phyloP scores from a whole-genome alignment of 495 filamentous ascomycete species.

The Trichoderma reesei region DNA sequence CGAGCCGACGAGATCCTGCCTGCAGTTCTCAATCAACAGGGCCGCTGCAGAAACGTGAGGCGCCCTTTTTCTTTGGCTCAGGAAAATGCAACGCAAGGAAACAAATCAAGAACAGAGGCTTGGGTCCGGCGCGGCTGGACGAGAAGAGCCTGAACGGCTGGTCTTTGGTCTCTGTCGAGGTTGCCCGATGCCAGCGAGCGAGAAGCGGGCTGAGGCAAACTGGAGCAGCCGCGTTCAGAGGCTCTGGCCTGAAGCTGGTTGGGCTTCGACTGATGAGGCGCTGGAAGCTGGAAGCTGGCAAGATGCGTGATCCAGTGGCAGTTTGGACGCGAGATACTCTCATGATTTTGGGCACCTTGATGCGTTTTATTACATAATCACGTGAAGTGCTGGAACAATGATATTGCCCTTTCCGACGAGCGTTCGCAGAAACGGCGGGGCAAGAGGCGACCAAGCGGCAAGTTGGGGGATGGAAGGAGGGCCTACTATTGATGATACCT shows the following conservation, averaged over 20 bases:
- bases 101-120: neutral
- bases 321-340: neutral
- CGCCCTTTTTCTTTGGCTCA: neutral
- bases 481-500: neutral
- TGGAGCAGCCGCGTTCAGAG: neutral
- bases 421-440: neutral
- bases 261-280: slow-evolving; percentile 4
- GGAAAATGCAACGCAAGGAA: neutral
- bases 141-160: neutral
- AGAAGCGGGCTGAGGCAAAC: neutral
- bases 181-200: neutral
- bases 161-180: neutral
- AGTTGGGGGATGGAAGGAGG: neutral
- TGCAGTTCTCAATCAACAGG: neutral
- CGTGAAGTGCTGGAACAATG: neutral
- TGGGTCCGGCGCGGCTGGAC: slow-evolving; percentile 1
- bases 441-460: neutral
- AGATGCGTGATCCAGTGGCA: neutral
- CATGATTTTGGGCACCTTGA: slow-evolving; percentile 5
- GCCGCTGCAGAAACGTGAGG: neutral
- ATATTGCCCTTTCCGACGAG: neutral
- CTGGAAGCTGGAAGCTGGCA: neutral
- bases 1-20: neutral
- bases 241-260: neutral
- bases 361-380: slow-evolving; percentile 2